A percentile compares a stretch with the other conserved stretches of the same genome.
phyloP scores from a whole-genome alignment of 495 filamentous ascomycete species.

The Penicillium argentinense region DNA sequence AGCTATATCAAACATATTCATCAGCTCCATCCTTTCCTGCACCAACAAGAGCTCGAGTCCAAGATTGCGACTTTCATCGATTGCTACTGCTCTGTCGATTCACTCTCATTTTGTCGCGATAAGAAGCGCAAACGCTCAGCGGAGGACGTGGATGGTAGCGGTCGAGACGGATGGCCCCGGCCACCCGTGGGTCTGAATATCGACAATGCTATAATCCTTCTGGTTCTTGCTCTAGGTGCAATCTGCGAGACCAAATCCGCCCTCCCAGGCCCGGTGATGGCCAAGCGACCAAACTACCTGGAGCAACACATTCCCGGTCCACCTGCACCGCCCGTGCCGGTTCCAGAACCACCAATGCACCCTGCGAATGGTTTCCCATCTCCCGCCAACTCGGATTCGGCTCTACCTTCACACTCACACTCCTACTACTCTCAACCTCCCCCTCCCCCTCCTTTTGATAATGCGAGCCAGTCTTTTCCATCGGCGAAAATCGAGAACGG shows the following conservation, averaged over 20 bases:
- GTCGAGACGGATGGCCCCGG: slow-evolving; percentile 16
- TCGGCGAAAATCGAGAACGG: slow-evolving; percentile 12
- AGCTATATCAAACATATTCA: slow-evolving; percentile 81
- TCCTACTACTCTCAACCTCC: no score
- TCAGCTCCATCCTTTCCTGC: slow-evolving; percentile 86
- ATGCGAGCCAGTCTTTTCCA: slow-evolving; percentile 21
- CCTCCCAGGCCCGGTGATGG: slow-evolving; percentile 56
- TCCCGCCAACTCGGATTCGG: slow-evolving; percentile 28
- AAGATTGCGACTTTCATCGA: slow-evolving; percentile 55
- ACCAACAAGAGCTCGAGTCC: slow-evolving; percentile 46
- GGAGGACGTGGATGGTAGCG: slow-evolving; percentile 27
- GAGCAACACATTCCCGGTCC: slow-evolving; percentile 29
- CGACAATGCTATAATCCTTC: slow-evolving; percentile 73
- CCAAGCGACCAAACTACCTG: slow-evolving; percentile 25
- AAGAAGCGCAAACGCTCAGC: slow-evolving; percentile 47
- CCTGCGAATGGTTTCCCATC: slow-evolving; percentile 29
- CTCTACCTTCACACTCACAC: slow-evolving; percentile 14
- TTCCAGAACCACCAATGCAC: no score
- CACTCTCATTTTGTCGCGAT: slow-evolving; percentile 17
- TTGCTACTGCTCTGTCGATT: slow-evolving; percentile 30
- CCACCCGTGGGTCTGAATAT: slow-evolving; percentile 36
- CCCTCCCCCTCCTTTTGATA: slow-evolving; percentile 11
- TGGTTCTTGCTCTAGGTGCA: slow-evolving; percentile 83
- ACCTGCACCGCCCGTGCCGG: no score
- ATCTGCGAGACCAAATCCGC: slow-evolving; percentile 65